A percentile compares a stretch with the other conserved stretches of the same genome.
Evolutionary conservation across 2,329 filamentous ascomycete species (phyloP).

Genomic region (Hymenoscyphus salicellus): DNA sequence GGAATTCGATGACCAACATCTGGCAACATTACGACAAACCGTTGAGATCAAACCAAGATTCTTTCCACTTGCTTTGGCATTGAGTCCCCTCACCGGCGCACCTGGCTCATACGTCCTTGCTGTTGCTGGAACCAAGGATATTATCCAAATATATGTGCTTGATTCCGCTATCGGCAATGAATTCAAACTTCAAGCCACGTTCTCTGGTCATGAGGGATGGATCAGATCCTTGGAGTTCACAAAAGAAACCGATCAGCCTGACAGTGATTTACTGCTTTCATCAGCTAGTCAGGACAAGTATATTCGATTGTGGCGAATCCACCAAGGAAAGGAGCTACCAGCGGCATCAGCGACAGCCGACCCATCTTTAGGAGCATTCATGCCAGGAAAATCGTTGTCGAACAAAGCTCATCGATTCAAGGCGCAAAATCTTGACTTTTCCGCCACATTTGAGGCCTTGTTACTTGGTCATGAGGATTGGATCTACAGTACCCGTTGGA

Average conservation of each 20-base stretch:
- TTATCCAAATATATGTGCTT: conserved; percentile 75
- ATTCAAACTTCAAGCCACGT: conserved; percentile 71
- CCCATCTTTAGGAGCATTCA: conserved; percentile 54
- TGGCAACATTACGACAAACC: conserved; percentile 61
- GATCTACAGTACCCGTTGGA: conserved; percentile 75
- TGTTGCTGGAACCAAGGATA: conserved; percentile 77
- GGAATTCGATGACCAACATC: conserved; percentile 51
- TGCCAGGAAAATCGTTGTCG: conserved; percentile 69
- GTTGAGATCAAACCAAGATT: conserved; percentile 73
- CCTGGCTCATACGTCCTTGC: conserved; percentile 65
- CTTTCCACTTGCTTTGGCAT: conserved; percentile 74
- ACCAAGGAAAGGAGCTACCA: conserved; percentile 64
- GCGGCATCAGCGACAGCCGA: conserved; percentile 54
- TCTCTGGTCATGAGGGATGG: conserved; percentile 93
- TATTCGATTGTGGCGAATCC: conserved; percentile 86
- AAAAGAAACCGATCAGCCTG: conserved; percentile 51
- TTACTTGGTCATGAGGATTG: conserved; percentile 96
- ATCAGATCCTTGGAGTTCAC: conserved; percentile 81
- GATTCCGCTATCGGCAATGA: conserved; percentile 41
- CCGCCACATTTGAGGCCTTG: conserved; percentile 88
- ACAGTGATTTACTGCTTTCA: conserved; percentile 74
- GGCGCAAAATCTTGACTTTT: conserved; percentile 59
- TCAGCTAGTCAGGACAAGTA: conserved; percentile 98
- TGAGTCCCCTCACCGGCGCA: conserved; percentile 55
- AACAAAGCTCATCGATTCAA: conserved; percentile 85